Percentiles rank a stretch among this genome's conserved stretches.
Evolutionary conservation across 2,329 filamentous ascomycete genomes (phyloP).

Genomic region (Aureobasidium sp.): DNA sequence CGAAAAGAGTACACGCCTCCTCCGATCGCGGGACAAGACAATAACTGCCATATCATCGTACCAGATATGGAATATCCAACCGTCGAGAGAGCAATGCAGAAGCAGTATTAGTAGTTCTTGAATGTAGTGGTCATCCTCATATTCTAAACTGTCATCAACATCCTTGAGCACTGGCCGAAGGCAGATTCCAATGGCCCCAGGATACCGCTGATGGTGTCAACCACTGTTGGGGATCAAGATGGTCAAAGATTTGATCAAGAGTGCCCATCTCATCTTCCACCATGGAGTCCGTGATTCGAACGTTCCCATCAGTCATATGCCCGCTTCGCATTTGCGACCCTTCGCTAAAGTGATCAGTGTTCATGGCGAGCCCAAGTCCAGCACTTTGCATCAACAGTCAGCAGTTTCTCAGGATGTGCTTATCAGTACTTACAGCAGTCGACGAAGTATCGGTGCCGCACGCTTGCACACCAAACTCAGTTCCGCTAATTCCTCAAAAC

Average conservation of each 20-base stretch:
- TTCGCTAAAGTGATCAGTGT: not conserved
- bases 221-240: not conserved
- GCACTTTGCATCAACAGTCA: no score
- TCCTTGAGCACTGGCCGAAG: not conserved
- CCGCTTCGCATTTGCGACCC: not conserved
- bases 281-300: not conserved
- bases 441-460: not conserved
- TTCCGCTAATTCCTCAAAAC: not conserved
- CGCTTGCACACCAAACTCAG: not conserved
- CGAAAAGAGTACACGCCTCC: slow-evolving; percentile 16
- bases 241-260: not conserved
- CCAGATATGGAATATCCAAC: slow-evolving; percentile 7
- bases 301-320: not conserved
- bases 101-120: slow-evolving; percentile 2
- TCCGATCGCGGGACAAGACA: slow-evolving; percentile 9
- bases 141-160: no score
- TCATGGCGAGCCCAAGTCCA: not conserved
- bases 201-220: not conserved
- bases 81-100: slow-evolving; percentile 9
- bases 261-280: not conserved
- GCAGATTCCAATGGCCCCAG: not conserved
- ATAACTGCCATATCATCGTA: slow-evolving; percentile 8
- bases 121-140: no score
- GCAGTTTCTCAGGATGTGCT: no score
- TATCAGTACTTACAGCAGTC: not conserved